Percentiles rank a stretch among this genome's conserved stretches.
Evolutionary conservation across 2,329 filamentous ascomycete genomes (phyloP).

Genomic region (Teratosphaeria viscida): DNA sequence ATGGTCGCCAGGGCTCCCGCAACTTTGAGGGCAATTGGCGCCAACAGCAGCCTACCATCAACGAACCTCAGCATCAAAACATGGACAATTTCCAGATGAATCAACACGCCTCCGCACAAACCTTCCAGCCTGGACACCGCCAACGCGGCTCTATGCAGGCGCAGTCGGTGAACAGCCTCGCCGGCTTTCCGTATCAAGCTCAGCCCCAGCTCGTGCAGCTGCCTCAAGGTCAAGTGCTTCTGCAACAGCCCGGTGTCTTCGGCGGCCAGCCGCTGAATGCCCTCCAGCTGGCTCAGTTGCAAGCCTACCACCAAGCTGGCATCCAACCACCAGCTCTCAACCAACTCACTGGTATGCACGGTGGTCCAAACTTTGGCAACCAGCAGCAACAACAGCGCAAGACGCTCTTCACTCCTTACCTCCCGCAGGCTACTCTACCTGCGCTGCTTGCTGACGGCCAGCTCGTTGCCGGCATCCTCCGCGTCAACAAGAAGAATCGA

Average conservation of each 20-base stretch:
- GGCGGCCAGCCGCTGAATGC: slow-evolving; percentile 76
- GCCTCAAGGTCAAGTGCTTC: slow-evolving; percentile 69
- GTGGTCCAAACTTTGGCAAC: slow-evolving; percentile 41
- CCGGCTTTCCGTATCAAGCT: slow-evolving; percentile 63
- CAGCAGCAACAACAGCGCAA: slow-evolving; percentile 91
- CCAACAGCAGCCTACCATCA: slow-evolving; percentile 52
- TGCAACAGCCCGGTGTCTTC: slow-evolving; percentile 72
- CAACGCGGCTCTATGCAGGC: slow-evolving; percentile 74
- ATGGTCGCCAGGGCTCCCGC: slow-evolving; percentile 71
- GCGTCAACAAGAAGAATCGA: slow-evolving; percentile 99
- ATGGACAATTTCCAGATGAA: slow-evolving; percentile 58
- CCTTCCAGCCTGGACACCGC: slow-evolving; percentile 89
- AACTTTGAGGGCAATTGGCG: slow-evolving; percentile 99
- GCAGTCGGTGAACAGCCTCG: slow-evolving; percentile 67
- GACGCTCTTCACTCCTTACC: slow-evolving; percentile 94
- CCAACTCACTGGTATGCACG: slow-evolving; percentile 35
- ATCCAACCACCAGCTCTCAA: slow-evolving; percentile 43
- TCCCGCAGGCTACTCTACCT: slow-evolving; percentile 87
- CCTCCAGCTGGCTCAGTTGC: slow-evolving; percentile 79
- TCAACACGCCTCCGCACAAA: slow-evolving; percentile 57
- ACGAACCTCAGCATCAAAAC: slow-evolving; percentile 34
- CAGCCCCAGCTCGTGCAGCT: slow-evolving; percentile 84
- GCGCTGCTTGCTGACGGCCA: slow-evolving; percentile 84
- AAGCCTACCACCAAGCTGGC: slow-evolving; percentile 82
- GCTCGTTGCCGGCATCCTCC: slow-evolving; percentile 88